Evolutionary conservation across 495 filamentous ascomycete species (phyloP).

Genomic region (Hyaloscypha bicolor): DNA sequence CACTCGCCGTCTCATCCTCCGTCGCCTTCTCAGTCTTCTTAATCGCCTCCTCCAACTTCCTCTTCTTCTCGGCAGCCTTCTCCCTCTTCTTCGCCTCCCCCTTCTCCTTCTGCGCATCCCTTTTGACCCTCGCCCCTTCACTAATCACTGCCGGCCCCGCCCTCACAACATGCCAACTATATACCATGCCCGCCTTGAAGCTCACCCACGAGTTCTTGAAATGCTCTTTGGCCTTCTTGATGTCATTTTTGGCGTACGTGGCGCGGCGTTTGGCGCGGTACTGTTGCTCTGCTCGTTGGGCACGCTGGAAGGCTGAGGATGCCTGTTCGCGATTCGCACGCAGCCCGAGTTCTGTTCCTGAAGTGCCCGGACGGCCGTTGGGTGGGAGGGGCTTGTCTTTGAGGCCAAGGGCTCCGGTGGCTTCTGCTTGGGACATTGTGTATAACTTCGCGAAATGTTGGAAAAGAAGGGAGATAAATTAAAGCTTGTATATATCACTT

Average conservation of each 20-base stretch:
- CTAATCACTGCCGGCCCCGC: constrained; percentile 17
- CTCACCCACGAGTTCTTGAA: constrained; percentile 5
- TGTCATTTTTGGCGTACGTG: constrained; percentile 17
- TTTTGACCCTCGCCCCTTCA: constrained; percentile 17
- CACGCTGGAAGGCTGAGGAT: constrained; percentile 22
- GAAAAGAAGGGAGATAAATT: not conserved
- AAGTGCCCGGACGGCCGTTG: constrained; percentile 16
- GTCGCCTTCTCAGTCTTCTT: constrained; percentile 12
- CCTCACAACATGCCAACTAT: not conserved
- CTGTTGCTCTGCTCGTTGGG: constrained; percentile 25
- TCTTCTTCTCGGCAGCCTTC: constrained; percentile 18
- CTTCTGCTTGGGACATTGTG: not conserved
- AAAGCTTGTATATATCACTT: not conserved
- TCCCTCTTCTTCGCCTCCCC: constrained; percentile 20
- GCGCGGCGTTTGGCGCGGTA: constrained; percentile 21
- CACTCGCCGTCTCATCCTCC: not conserved
- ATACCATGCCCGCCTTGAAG: constrained; percentile 10
- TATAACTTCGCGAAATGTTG: not conserved
- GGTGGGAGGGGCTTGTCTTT: constrained; percentile 11
- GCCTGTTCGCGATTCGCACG: constrained; percentile 19
- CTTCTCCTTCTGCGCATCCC: constrained; percentile 12
- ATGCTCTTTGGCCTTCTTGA: constrained; percentile 20
- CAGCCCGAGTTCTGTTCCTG: constrained; percentile 25
- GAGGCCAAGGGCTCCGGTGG: not conserved
- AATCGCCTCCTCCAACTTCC: constrained; percentile 12